These are phyloP conservation scores for Backusella tarrabulga DNA, from an alignment of 192 early-diverging fungal species.

Conservation along the genomic window DNA sequence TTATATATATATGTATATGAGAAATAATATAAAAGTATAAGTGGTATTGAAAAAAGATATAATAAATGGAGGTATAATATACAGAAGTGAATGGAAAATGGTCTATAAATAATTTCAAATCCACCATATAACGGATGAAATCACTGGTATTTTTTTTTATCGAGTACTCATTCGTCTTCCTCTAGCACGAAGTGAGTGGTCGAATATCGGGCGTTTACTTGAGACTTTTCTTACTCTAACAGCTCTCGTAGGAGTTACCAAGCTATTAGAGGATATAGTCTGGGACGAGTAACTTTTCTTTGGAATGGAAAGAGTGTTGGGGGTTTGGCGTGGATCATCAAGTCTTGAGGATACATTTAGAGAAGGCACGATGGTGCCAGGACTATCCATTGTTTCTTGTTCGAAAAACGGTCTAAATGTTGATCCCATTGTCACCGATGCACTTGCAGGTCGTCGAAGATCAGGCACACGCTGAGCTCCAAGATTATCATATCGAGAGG, in stretches of 20 bases:
- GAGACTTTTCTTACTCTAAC: slow-evolving; percentile 22
- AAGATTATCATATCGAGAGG: not conserved
- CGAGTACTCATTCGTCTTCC: slow-evolving; percentile 17
- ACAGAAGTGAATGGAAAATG: not conserved
- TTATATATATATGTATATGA: not conserved
- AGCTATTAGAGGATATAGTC: not conserved
- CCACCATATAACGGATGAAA: not conserved
- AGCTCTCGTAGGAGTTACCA: not conserved
- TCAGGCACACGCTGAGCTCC: not conserved
- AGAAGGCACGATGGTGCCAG: not conserved
- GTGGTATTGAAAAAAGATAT: not conserved
- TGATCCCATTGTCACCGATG: not conserved
- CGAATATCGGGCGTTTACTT: slow-evolving; percentile 28
- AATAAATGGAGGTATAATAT: not conserved
- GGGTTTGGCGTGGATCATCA: not conserved
- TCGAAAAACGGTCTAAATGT: slow-evolving; percentile 7
- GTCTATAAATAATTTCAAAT: not conserved
- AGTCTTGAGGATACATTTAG: not conserved
- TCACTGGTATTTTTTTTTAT: not conserved
- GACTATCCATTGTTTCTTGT: not conserved
- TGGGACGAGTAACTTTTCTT: not conserved
- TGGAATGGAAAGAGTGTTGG: not conserved
- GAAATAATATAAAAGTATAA: not conserved
- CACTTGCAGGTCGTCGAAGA: slow-evolving; percentile 9
- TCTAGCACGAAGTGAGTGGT: slow-evolving; percentile 10